Base-by-base conservation (phyloP, 2,329 filamentous ascomycete genomes). In the Beauveria asiatica region DNA sequence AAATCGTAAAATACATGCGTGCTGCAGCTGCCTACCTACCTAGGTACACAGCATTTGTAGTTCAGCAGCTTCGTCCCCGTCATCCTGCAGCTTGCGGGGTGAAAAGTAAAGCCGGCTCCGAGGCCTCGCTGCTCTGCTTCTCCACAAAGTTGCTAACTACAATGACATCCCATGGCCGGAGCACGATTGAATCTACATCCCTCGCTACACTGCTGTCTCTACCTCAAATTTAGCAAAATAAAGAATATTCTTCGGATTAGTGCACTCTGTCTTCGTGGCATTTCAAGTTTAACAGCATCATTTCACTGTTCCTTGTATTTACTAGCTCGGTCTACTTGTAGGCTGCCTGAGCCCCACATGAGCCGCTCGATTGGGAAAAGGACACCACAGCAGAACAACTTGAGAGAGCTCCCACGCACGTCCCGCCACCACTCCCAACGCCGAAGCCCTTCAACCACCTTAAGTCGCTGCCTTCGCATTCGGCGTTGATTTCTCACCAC, bases 351-450 rank as follows among this genome's bases (percentile, higher is more conserved):
- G 52, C 44, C 59, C 59, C 59, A 60, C 59, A 11, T 19, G 17
- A 50, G 45, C 39, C 19, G 39, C 57, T 52, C 49, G 57, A 44
- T 54, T 60, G 59, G 59, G 59, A 54, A 60, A 60, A 60, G 59
- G 59, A 54, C 59, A 60, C 59, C 44, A 60, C 59, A 60, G 52
- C 51, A 60, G 45, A 25, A 50, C 58, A 50, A 37, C 59, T 60
- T 44, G 23, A 33, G 45, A 46, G 51, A 60, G 59, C 59, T 60
- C 51, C 45, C 59, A 51, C 59, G 52, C 52, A 59, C 51, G 51
- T 60, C 51, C 50, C 59, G 50, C 50, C 51, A 49, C 59, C 30
- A 60, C 59, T 53, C 44, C 44, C 59, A 56, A 49, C 51, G 59
- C 45, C 51, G 56, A 50, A 48, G 45, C 48, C 56, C 25, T 52